Evolutionary conservation across 148 eudicot species (phyloP).

Genomic region (Salicornia ramosissima): DNA sequence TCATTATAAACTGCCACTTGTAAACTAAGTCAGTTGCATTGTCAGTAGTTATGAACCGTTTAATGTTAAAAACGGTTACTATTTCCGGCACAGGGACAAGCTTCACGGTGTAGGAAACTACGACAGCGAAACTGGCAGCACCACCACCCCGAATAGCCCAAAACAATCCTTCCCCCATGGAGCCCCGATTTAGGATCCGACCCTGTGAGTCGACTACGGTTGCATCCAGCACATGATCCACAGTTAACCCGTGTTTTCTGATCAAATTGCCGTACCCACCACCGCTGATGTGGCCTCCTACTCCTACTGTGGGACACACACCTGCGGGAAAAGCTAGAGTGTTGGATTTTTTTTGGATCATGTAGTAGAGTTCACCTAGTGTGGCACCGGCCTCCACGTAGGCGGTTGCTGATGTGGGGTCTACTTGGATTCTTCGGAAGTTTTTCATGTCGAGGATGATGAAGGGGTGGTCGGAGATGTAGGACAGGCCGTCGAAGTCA

Average conservation of each 20-base stretch:
- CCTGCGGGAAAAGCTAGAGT: slow-evolving; percentile 26
- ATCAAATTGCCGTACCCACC: slow-evolving; percentile 30
- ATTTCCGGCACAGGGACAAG: slow-evolving; percentile 21
- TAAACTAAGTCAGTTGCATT: slow-evolving; percentile 24
- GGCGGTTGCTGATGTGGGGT: slow-evolving; percentile 16
- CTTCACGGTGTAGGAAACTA: slow-evolving; percentile 15
- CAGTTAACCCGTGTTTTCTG: slow-evolving; percentile 20
- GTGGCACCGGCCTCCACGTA: slow-evolving; percentile 27
- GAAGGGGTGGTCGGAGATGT: slow-evolving; percentile 5
- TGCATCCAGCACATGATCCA: slow-evolving; percentile 21
- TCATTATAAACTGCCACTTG: slow-evolving; percentile 40
- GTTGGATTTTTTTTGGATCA: slow-evolving; percentile 12
- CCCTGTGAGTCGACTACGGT: slow-evolving; percentile 18
- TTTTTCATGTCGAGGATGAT: slow-evolving; percentile 22
- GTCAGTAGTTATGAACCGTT: slow-evolving; percentile 1
- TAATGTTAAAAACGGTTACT: slow-evolving; percentile 24
- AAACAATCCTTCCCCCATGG: slow-evolving; percentile 31
- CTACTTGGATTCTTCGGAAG: background rate
- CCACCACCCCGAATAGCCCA: slow-evolving; percentile 34
- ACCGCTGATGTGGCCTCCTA: slow-evolving; percentile 28
- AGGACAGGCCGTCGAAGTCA: slow-evolving; percentile 24
- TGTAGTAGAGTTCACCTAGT: slow-evolving; percentile 20
- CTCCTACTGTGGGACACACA: slow-evolving; percentile 26
- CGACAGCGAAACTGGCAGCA: slow-evolving; percentile 25
- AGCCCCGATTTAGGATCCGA: slow-evolving; percentile 2